Conservation (phyloP, 75 land plant species). For the Larix kaempferi region DNA sequence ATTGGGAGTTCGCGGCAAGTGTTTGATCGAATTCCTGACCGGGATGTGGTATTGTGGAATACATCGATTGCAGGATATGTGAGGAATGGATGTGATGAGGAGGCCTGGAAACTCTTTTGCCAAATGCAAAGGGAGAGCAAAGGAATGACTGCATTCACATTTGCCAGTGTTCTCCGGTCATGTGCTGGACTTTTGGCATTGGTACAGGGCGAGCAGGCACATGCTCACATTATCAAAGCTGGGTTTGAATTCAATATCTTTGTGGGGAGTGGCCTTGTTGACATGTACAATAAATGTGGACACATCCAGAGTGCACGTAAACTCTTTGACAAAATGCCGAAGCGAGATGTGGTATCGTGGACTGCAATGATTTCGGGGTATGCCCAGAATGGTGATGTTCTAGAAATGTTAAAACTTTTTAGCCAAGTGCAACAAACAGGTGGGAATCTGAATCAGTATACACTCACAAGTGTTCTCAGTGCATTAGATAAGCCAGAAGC, state of each 20-base stretch:
- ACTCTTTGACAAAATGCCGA: conserved; percentile 33
- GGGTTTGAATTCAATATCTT: conserved; percentile 52
- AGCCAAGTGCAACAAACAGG: conserved; percentile 16
- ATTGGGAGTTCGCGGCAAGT: too few relatives aligned
- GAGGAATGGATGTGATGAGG: neutral
- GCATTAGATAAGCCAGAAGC: conserved; percentile 27
- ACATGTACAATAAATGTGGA: conserved; percentile 54
- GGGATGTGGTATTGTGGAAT: neutral
- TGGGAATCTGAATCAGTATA: conserved; percentile 17
- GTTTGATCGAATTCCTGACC: too few relatives aligned
- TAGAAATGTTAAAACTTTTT: conserved; percentile 25
- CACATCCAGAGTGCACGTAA: conserved; percentile 18
- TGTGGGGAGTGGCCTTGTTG: conserved; percentile 58
- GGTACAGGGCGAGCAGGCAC: conserved; percentile 64
- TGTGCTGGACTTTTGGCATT: conserved; percentile 50
- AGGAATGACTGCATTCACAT: conserved; percentile 45
- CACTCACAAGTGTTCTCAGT: conserved; percentile 27
- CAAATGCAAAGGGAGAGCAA: conserved; percentile 29
- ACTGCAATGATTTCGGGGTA: conserved; percentile 41
- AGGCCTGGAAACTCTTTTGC: conserved; percentile 38
- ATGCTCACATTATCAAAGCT: conserved; percentile 53
- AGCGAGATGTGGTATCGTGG: conserved; percentile 30
- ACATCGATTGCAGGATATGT: neutral
- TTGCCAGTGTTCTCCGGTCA: conserved; percentile 43
- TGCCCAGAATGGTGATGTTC: conserved; percentile 22